Conservation (phyloP, 306 rosid species). For the Ochetophila trinervis region DNA sequence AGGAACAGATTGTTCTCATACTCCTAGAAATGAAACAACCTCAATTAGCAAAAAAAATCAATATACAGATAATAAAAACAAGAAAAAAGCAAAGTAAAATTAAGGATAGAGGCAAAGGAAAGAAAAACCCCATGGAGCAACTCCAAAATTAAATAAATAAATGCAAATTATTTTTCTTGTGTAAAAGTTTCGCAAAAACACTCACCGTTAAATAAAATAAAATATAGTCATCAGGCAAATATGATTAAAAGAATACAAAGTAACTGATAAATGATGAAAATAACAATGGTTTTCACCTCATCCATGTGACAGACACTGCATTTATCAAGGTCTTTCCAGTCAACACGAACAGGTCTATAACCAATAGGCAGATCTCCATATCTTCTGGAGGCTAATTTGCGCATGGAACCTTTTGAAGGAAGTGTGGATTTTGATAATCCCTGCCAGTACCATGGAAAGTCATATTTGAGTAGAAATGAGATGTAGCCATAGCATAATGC, state of each 20-base stretch:
- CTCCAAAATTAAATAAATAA: slow-evolving; percentile 14
- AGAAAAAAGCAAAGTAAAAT: slow-evolving; percentile 11
- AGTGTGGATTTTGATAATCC: slow-evolving; percentile 60
- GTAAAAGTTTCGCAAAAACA: too few species aligned
- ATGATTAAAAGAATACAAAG: slow-evolving; percentile 5
- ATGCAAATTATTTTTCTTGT: too few species aligned
- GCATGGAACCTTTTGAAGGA: slow-evolving; percentile 45
- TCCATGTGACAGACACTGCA: slow-evolving; percentile 99
- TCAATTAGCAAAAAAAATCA: slow-evolving; percentile 28
- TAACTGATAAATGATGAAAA: background rate
- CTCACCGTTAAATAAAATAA: too few species aligned
- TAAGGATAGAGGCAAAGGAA: background rate
- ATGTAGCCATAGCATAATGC: background rate
- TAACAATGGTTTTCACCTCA: slow-evolving; percentile 55
- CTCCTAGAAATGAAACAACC: slow-evolving; percentile 53
- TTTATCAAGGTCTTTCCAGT: slow-evolving; percentile 98
- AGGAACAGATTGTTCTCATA: slow-evolving; percentile 92
- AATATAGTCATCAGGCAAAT: slow-evolving; percentile 8
- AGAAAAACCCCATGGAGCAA: background rate
- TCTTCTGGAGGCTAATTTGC: slow-evolving; percentile 65
- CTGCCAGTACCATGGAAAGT: slow-evolving; percentile 43
- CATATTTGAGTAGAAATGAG: slow-evolving; percentile 18
- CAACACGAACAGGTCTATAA: slow-evolving; percentile 94
- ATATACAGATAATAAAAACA: slow-evolving; percentile 4
- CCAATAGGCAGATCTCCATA: slow-evolving; percentile 61